Percentiles rank a stretch among this genome's conserved stretches.
Conservation (phyloP, 2,329 filamentous ascomycete genomes). For the Pezicula radicicola region DNA sequence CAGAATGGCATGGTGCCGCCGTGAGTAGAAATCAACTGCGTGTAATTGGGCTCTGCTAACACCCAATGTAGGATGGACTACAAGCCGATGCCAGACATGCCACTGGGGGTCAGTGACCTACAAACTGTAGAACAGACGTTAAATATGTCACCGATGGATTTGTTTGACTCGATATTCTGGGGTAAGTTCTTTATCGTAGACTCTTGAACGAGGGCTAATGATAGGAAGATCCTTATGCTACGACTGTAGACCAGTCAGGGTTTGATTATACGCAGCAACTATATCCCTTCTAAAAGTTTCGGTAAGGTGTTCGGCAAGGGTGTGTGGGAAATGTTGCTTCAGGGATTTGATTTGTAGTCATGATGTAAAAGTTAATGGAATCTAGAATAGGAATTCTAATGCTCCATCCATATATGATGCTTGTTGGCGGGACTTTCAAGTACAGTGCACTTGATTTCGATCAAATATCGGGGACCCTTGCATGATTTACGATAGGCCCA, state of each 20-base stretch:
- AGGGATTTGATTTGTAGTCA: too few species aligned
- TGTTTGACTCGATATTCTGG: constrained; percentile 68
- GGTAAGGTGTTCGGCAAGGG: too few species aligned
- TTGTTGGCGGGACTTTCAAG: too few species aligned
- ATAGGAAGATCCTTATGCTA: constrained; percentile 6
- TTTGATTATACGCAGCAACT: constrained; percentile 20
- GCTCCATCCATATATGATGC: too few species aligned
- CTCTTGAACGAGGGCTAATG: background rate
- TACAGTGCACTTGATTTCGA: too few species aligned
- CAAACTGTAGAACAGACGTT: constrained; percentile 50
- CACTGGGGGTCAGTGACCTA: constrained; percentile 35
- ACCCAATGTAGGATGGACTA: constrained; percentile 31
- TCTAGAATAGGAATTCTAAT: too few species aligned
- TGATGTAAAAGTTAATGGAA: too few species aligned
- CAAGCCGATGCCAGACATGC: constrained; percentile 25
- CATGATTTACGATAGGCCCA: too few species aligned
- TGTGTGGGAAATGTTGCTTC: too few species aligned
- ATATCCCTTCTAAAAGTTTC: constrained; percentile 7
- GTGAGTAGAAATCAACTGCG: constrained; percentile 12
- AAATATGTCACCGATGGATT: constrained; percentile 64
- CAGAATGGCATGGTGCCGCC: constrained; percentile 48
- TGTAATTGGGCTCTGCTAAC: background rate
- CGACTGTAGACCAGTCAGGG: constrained; percentile 14
- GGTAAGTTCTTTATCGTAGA: constrained; percentile 40
- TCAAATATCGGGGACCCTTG: too few species aligned